Conservation (phyloP, 1,284 basidiomycete species). For the Peniophora sp. region DNA sequence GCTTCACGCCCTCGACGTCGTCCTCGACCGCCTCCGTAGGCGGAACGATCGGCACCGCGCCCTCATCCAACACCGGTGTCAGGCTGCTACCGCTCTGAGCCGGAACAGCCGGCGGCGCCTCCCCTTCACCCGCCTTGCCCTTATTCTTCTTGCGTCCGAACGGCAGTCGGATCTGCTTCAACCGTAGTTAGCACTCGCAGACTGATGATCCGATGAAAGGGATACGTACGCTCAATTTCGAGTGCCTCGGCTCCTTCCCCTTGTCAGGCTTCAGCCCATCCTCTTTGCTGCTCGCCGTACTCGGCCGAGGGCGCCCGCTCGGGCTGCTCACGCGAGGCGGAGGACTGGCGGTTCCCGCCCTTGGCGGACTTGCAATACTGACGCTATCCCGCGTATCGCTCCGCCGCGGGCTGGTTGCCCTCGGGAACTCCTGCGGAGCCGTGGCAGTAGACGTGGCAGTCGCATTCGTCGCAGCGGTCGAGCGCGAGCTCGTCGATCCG, state of each 20-base stretch:
- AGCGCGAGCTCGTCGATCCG: constrained; percentile 17
- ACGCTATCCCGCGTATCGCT: constrained; percentile 18
- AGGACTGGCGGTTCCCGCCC: constrained; percentile 6
- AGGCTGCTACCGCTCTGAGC: constrained; percentile 20
- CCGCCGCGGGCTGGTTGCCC: constrained; percentile 16
- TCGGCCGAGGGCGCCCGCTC: constrained; percentile 22
- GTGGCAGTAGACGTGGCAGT: not conserved
- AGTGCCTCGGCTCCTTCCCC: constrained; percentile 42
- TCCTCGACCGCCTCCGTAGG: constrained; percentile 55
- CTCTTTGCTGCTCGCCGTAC: not conserved
- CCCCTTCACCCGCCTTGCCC: constrained; percentile 32
- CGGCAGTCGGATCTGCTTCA: constrained; percentile 60
- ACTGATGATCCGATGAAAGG: constrained; percentile 5
- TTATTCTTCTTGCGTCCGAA: constrained; percentile 67
- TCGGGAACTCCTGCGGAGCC: constrained; percentile 9
- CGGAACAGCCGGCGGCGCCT: constrained; percentile 2
- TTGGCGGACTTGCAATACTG: constrained; percentile 15
- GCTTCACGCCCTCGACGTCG: constrained; percentile 72
- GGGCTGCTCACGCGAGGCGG: constrained; percentile 14
- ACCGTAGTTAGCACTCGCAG: constrained; percentile 7
- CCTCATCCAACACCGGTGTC: constrained; percentile 38
- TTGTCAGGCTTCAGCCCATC: constrained; percentile 32
- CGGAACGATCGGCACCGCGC: constrained; percentile 12
- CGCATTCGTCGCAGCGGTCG: not conserved
- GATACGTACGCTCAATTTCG: constrained; percentile 64